Evolutionary conservation across 441 rosid genomes (phyloP), one percentile per base, ranked within the genome.

Genomic region (Euphorbia neoarborescens): DNA sequence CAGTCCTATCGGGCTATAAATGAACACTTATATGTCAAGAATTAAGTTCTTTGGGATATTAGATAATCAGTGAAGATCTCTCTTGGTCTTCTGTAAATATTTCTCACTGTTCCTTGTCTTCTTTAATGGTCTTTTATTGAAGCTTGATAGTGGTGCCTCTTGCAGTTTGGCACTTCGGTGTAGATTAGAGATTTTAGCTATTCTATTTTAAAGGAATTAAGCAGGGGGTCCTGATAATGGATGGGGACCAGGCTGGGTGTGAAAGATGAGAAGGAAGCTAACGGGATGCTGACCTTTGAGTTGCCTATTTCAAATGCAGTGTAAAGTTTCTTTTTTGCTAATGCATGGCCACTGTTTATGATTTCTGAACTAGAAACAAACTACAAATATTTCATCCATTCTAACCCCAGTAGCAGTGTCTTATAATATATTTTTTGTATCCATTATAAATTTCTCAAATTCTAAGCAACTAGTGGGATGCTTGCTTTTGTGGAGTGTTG

Each of bases 241-340:
- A 63, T 11, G 80, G 73, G 72, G 14, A 59, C 78, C 76, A 75
- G 78, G 66, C 67, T 58, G 66, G 71, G 66, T 63, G 74, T 46
- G 51, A 78, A 78, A 81, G 77, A 82, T 82, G 84, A 76, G 76
- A 76, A 78, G 72, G 62, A 74, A 71, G 46, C 76, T 63, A 74
- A 72, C 72, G 79, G 71, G 78, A 82, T 86, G 90, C 88, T 75
- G 62, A 77, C 84, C 78, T 79, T 81, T 80, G 83, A 77, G 27
- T 57, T 74, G 64, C 72, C 78, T 32, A 66, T 77, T 74, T 79
- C 77, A 58, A 71, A 66, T 70, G n/a, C 75, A 73, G 24, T 67
- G 85, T 83, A 82, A 73, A 62, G 74, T 75, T 65, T 67, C 30
- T 69, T 63, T 72, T 59, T n/a, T n/a, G n/a, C n/a, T n/a, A n/a